Conservation (phyloP, 2,329 filamentous ascomycete species). For the Penicillium frequentans region DNA sequence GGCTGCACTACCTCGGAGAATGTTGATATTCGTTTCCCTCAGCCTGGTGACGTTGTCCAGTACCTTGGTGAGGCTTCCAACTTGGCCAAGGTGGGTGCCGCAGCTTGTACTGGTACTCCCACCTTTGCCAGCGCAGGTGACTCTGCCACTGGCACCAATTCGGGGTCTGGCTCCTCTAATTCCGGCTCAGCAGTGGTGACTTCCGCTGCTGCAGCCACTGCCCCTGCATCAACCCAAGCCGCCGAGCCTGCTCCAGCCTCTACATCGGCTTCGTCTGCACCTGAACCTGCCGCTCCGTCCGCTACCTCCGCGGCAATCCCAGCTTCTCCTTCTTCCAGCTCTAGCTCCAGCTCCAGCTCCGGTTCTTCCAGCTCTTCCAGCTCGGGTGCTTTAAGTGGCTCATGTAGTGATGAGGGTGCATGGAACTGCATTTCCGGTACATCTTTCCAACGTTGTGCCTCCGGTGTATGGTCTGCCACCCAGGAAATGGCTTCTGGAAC, state of each 20-base stretch:
- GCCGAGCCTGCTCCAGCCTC: constrained; percentile 7
- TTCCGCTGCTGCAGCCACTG: background rate
- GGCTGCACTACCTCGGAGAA: constrained; percentile 57
- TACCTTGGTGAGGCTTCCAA: constrained; percentile 44
- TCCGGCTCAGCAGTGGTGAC: constrained; percentile 13
- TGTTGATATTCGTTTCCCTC: constrained; percentile 65
- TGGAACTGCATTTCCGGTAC: constrained; percentile 61
- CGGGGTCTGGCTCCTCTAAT: constrained; percentile 17
- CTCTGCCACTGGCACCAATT: constrained; percentile 28
- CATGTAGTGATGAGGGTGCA: constrained; percentile 55
- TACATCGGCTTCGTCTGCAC: background rate
- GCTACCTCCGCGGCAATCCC: constrained; percentile 1
- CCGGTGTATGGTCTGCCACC: constrained; percentile 54
- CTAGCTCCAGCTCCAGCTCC: constrained; percentile 10
- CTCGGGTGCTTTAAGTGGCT: constrained; percentile 40
- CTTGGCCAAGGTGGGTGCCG: constrained; percentile 32
- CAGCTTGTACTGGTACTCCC: constrained; percentile 31
- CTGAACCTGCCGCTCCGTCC: constrained; percentile 2
- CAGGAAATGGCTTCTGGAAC: constrained; percentile 57
- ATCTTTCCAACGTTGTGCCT: constrained; percentile 64
- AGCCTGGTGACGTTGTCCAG: constrained; percentile 63
- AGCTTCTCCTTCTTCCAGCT: constrained; percentile 3
- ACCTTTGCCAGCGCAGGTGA: constrained; percentile 25
- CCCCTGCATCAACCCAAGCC: constrained; percentile 2
- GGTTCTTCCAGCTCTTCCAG: constrained; percentile 28